These are phyloP conservation scores for Acanthochlamys bracteata DNA, from an alignment of 106 monocot genomes.

Conservation along the genomic window DNA sequence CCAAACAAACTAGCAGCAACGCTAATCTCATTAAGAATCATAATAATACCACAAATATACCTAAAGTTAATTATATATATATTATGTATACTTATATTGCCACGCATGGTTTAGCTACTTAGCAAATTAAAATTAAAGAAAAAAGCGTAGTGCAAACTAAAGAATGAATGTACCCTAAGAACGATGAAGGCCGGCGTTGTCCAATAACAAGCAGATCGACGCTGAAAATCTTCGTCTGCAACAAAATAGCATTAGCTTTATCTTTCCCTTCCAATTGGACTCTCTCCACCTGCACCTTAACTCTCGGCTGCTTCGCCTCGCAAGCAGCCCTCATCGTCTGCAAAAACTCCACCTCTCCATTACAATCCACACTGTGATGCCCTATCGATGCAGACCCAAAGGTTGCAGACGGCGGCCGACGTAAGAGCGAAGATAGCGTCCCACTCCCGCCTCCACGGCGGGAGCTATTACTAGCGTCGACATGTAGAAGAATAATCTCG, in stretches of 20 bases:
- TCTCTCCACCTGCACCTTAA: constrained; percentile 43
- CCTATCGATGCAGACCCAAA: not conserved
- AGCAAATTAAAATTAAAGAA: too few relatives aligned
- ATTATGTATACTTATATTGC: too few relatives aligned
- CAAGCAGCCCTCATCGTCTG: constrained; percentile 53
- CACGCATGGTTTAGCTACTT: too few relatives aligned
- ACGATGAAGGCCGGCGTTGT: constrained; percentile 37
- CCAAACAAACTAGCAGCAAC: too few relatives aligned
- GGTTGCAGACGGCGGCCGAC: constrained; percentile 2
- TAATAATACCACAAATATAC: too few relatives aligned
- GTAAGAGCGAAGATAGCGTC: constrained; percentile 27
- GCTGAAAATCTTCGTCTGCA: constrained; percentile 26
- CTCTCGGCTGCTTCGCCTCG: constrained; percentile 35
- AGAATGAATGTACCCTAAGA: constrained; percentile 34
- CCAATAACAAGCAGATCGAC: constrained; percentile 71
- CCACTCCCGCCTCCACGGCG: constrained; percentile 1
- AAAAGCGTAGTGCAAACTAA: too few relatives aligned
- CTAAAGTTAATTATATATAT: too few relatives aligned
- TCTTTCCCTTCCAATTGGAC: constrained; percentile 47
- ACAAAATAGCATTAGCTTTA: constrained; percentile 52
- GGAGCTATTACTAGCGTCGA: constrained; percentile 20
- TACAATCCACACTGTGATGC: not conserved
- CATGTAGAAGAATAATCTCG: constrained; percentile 65
- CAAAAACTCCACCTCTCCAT: constrained; percentile 37
- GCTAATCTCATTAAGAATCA: too few relatives aligned